These are phyloP conservation scores for Rhizopus arrhizus DNA, from an alignment of 371 early-diverging fungal species.

Conservation along the genomic window DNA sequence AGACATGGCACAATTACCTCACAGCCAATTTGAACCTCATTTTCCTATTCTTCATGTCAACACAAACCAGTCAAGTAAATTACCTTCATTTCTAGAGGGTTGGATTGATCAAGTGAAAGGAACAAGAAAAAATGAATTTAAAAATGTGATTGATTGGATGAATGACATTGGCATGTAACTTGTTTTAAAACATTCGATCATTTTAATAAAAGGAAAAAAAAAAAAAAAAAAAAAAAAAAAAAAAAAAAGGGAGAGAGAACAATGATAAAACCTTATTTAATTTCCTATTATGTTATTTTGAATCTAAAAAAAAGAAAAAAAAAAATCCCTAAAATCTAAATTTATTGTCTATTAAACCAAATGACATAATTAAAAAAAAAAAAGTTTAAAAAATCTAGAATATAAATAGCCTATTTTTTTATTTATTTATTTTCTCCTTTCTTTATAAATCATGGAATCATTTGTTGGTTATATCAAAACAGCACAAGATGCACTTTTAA, in stretches of 20 bases:
- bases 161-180: slow-evolving; percentile 31
- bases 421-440: slow-evolving; percentile 25
- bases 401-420: slow-evolving; percentile 1
- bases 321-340: not conserved
- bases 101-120: slow-evolving; percentile 27
- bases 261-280: too few species aligned
- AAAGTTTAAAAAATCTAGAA: not conserved
- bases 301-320: too few species aligned
- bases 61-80: not conserved
- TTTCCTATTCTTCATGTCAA: slow-evolving; percentile 33
- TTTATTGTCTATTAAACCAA: not conserved
- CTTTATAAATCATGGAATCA: slow-evolving; percentile 58
- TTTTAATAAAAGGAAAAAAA: too few species aligned
- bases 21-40: slow-evolving; percentile 44
- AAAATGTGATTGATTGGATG: slow-evolving; percentile 32
- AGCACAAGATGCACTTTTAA: slow-evolving; percentile 76
- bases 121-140: slow-evolving; percentile 9
- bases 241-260: not conserved
- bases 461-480: slow-evolving; percentile 77
- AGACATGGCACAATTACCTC: slow-evolving; percentile 9
- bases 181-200: too few species aligned
- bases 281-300: too few species aligned
- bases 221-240: not conserved
- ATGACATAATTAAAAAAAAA: too few species aligned
- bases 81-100: slow-evolving; percentile 34